A percentile compares a stretch with the other conserved stretches of the same genome.
Conservation (phyloP, 2,329 filamentous ascomycete genomes). For the Trichoderma simmonsii region DNA sequence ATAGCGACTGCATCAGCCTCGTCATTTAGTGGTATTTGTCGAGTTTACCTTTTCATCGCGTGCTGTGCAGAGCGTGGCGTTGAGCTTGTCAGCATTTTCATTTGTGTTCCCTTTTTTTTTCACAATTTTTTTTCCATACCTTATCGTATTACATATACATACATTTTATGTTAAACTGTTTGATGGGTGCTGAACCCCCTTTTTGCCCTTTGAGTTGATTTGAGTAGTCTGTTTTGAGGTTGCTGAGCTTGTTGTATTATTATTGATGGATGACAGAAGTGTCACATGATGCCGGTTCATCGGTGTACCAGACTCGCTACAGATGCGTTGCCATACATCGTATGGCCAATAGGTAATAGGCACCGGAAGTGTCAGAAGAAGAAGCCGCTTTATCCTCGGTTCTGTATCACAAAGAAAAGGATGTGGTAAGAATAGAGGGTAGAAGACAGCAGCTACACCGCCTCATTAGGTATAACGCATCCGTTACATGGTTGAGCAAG, state of each 20-base stretch:
- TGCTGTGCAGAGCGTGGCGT: conserved; percentile 16
- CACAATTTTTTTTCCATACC: background rate
- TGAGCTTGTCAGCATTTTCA: conserved; percentile 17
- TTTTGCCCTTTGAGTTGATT: background rate
- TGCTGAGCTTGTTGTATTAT: background rate
- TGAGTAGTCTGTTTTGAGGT: background rate
- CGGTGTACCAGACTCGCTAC: background rate
- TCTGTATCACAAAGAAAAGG: background rate
- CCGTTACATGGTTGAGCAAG: background rate
- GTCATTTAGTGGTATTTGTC: conserved; percentile 7
- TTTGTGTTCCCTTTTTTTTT: background rate
- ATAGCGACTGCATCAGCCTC: conserved; percentile 14
- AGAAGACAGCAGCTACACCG: background rate
- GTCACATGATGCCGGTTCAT: background rate
- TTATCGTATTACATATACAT: background rate
- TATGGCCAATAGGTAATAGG: background rate
- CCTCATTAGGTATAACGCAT: background rate
- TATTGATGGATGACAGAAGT: background rate
- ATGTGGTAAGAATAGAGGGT: background rate
- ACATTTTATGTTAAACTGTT: background rate
- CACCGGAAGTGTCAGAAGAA: background rate
- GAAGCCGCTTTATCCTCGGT: background rate
- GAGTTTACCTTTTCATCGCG: background rate
- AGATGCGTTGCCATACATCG: background rate
- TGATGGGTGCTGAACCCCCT: background rate